Conservation (phyloP, 352 stramenopile species). For the Globisporangium solare region DNA sequence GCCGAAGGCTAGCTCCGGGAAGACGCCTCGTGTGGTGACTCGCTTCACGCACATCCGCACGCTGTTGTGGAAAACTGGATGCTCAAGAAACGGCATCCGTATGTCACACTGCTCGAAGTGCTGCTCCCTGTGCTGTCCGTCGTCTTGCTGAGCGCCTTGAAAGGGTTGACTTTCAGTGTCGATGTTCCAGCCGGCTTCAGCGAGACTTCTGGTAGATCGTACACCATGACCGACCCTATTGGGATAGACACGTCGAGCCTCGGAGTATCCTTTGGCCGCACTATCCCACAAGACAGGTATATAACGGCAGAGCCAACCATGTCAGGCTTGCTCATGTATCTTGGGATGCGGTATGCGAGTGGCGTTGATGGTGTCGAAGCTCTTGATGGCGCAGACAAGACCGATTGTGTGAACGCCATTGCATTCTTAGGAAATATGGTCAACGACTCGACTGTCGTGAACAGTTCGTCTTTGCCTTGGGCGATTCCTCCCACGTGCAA, state of each 20-base stretch:
- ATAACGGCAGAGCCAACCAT: slow-evolving; percentile 45
- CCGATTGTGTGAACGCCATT: slow-evolving; percentile 15
- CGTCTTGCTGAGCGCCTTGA: slow-evolving; percentile 48
- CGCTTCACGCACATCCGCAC: slow-evolving; percentile 27
- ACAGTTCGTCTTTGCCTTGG: slow-evolving; percentile 24
- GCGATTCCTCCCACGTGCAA: slow-evolving; percentile 30
- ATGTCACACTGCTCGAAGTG: slow-evolving; percentile 51
- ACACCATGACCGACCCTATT: slow-evolving; percentile 5
- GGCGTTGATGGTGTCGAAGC: slow-evolving; percentile 22
- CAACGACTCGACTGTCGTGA: slow-evolving; percentile 14
- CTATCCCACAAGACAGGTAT: slow-evolving; percentile 22
- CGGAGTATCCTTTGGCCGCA: slow-evolving; percentile 6
- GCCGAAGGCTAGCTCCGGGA: not conserved
- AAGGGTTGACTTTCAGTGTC: slow-evolving; percentile 46
- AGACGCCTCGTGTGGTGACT: slow-evolving; percentile 6
- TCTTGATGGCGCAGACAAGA: slow-evolving; percentile 10
- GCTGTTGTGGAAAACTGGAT: slow-evolving; percentile 73
- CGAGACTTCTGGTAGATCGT: slow-evolving; percentile 11
- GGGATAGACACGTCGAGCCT: not conserved
- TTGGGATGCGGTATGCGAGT: slow-evolving; percentile 25
- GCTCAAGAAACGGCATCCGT: slow-evolving; percentile 60
- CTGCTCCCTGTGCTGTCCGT: slow-evolving; percentile 66
- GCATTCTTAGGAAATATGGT: slow-evolving; percentile 17
- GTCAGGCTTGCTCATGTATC: slow-evolving; percentile 42
- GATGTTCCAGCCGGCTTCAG: slow-evolving; percentile 61